Conservation (phyloP, 2,329 filamentous ascomycete genomes). For the Ciborinia camelliae region DNA sequence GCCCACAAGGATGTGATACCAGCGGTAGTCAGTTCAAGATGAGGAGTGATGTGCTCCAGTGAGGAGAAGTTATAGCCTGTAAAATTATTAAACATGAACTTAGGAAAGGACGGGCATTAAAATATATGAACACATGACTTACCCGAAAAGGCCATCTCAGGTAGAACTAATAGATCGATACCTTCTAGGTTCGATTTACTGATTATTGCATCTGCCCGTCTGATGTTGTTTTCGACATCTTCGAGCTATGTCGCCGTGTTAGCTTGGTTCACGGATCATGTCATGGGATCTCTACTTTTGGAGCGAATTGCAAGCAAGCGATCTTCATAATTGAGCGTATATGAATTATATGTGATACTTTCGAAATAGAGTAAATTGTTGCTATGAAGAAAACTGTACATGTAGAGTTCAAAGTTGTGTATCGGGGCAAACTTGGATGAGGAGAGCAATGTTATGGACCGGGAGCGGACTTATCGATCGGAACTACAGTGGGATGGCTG, state of each 20-base stretch:
- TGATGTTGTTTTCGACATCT: slow-evolving; percentile 66
- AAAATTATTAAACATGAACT: background rate
- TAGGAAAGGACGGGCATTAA: background rate
- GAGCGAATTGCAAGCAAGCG: slow-evolving; percentile 68
- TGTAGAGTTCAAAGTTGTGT: background rate
- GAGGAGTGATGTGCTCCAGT: slow-evolving; percentile 62
- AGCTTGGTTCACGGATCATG: background rate
- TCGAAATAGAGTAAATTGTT: too few species aligned
- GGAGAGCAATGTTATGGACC: too few species aligned
- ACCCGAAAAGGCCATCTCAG: slow-evolving; percentile 75
- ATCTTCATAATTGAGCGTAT: slow-evolving; percentile 55
- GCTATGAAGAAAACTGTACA: too few species aligned
- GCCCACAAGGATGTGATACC: slow-evolving; percentile 73
- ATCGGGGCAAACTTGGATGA: background rate
- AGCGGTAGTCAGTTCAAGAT: slow-evolving; percentile 61
- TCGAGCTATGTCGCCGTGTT: slow-evolving; percentile 50
- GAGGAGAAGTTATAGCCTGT: slow-evolving; percentile 71
- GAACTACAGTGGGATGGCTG: too few species aligned
- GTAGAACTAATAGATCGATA: slow-evolving; percentile 70
- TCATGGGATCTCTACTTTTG: slow-evolving; percentile 45
- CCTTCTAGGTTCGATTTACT: slow-evolving; percentile 47
- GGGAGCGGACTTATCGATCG: too few species aligned
- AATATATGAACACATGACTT: slow-evolving; percentile 21
- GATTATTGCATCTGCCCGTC: slow-evolving; percentile 63
- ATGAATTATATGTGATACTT: background rate